Evolutionary conservation across 441 rosid species (phyloP), one percentile per base, ranked within the genome.

Genomic region (Pelargonium fulgidum): DNA sequence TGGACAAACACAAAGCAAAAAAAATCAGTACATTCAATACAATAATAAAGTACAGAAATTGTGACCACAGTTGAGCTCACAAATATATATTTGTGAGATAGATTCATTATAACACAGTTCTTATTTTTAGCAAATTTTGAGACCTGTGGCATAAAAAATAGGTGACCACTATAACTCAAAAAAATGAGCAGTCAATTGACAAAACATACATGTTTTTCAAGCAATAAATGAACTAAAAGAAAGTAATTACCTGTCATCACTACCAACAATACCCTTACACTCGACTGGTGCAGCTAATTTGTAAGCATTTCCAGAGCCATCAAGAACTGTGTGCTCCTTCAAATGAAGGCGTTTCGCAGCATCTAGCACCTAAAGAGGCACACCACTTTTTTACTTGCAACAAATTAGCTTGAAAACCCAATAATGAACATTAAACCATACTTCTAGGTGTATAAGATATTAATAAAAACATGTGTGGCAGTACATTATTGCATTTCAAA

Each of bases 241-340:
- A 5, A 54, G 62, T 52, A 78, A 71, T 76, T 65, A 85, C 91
- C 99, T 86, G 83, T 93, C 97, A 89, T 96, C 99, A 77, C 97
- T 90, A 69, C 98, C 99, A 73, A 96, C 96, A 81, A 96, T 96
- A 68, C 99, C 99, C 84, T 96, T 96, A 86, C 97, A 93, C 85
- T 96, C 99, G 69, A 93, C 99, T 0, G 98, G 97, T 50, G 98
- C 98, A 81, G 99, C 99, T 77, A 96, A 81, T 82, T 83, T 93
- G 81, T 84, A 86, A 77, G 81, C 82, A 76, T 86, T 86, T 75
- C 93, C 91, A 47, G 96, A 85, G 70, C 86, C 96, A 87, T 96
- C 99, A 74, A 83, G 73, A 45, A 96, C 99, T 0, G 82, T 72
- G 77, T 96, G 99, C 73, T 96, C 99, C 86, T 91, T 96, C 67